phyloP scores from a whole-genome alignment of 1,284 basidiomycete species.

The Leucoagaricus sp. region DNA sequence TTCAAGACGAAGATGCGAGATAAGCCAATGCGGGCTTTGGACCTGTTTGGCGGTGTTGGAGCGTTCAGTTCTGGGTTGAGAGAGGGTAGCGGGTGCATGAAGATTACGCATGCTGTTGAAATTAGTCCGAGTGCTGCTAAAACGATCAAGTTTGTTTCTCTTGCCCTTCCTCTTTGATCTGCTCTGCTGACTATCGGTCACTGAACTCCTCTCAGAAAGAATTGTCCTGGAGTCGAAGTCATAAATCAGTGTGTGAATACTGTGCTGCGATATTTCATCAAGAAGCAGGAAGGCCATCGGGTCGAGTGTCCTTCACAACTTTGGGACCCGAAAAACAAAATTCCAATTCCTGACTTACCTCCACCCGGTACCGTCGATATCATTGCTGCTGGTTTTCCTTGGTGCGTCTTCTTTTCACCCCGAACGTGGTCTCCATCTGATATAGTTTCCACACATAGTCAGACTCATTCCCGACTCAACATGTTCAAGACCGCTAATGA shows the following conservation, averaged over 20 bases:
- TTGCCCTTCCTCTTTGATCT: constrained; percentile 1
- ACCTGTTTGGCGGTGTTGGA: constrained; percentile 68
- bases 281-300: constrained; percentile 41
- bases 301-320: constrained; percentile 40
- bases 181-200: neutral
- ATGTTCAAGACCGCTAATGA: constrained; percentile 56
- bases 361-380: constrained; percentile 56
- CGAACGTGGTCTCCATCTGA: too few relatives aligned
- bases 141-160: constrained; percentile 52
- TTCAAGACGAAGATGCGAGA: constrained; percentile 32
- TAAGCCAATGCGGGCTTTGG: constrained; percentile 49
- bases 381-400: constrained; percentile 72
- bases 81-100: constrained; percentile 44
- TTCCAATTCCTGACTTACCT: constrained; percentile 44
- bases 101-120: constrained; percentile 66
- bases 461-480: constrained; percentile 58
- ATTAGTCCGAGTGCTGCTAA: constrained; percentile 69
- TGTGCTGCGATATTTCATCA: constrained; percentile 56
- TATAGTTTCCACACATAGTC: constrained; percentile 32
- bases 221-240: constrained; percentile 41
- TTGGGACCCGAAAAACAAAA: constrained; percentile 30
- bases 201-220: constrained; percentile 35
- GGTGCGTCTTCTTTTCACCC: constrained; percentile 44
- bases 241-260: constrained; percentile 61
- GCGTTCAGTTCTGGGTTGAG: constrained; percentile 63